Evolutionary conservation across 192 early-diverging fungal species (phyloP).

Genomic region (Mortierella antarctica): DNA sequence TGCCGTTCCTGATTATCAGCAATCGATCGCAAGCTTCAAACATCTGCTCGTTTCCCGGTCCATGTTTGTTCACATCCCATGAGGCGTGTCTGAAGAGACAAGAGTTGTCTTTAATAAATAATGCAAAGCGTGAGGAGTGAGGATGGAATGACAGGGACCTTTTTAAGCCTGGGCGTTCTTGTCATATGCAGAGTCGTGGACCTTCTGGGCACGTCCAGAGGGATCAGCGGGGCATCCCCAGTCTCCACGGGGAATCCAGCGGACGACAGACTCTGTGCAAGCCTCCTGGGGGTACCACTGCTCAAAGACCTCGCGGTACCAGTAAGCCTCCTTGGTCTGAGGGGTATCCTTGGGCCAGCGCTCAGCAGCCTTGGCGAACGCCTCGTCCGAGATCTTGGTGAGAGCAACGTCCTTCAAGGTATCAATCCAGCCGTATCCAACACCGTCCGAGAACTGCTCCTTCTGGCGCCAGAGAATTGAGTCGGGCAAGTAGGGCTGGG

Average conservation of each 20-base stretch:
- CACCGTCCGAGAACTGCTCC: conserved; percentile 99
- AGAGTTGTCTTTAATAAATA: too few relatives aligned
- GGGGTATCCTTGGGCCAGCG: conserved; percentile 92
- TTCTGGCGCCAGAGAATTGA: conserved; percentile 98
- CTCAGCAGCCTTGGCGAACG: conserved; percentile 71
- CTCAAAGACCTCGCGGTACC: conserved; percentile 95
- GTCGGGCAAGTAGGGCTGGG: conserved; percentile 85
- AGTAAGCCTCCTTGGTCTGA: conserved; percentile 96
- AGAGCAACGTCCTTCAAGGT: conserved; percentile 85
- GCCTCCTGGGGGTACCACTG: conserved; percentile 91
- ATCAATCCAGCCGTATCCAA: conserved; percentile 99
- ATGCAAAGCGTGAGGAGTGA: too few relatives aligned
- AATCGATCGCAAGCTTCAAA: too few relatives aligned
- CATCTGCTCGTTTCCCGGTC: too few relatives aligned
- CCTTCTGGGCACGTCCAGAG: conserved; percentile 96
- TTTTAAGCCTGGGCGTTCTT: conserved; percentile 7
- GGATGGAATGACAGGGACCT: too few relatives aligned
- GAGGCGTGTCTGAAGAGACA: too few relatives aligned
- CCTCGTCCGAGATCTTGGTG: conserved; percentile 79
- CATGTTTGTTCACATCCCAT: too few relatives aligned
- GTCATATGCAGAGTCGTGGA: conserved; percentile 80
- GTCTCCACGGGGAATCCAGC: conserved; percentile 96
- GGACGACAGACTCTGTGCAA: conserved; percentile 89
- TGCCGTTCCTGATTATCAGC: too few relatives aligned
- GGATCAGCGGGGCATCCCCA: conserved; percentile 99